Conservation (phyloP, 2,329 filamentous ascomycete species). For the Penicillium vulpinum region DNA sequence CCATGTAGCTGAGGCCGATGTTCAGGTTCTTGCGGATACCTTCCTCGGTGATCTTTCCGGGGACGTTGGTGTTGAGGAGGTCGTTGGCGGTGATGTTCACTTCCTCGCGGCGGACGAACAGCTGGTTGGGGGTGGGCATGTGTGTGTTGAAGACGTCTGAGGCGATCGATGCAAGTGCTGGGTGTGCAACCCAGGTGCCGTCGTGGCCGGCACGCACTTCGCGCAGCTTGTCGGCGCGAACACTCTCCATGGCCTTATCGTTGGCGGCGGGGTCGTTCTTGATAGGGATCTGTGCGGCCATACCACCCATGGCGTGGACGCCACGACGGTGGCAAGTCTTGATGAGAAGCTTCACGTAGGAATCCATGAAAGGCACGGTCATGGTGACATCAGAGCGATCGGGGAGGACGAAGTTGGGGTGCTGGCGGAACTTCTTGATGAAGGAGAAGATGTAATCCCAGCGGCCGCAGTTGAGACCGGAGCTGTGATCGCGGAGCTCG, state of each 20-base stretch:
- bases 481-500: slow-evolving; percentile 93
- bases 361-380: slow-evolving; percentile 97
- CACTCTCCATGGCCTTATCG: slow-evolving; percentile 88
- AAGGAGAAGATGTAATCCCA: slow-evolving; percentile 99
- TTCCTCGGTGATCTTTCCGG: slow-evolving; percentile 85
- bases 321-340: slow-evolving; percentile 96
- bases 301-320: slow-evolving; percentile 98
- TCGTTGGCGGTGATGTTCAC: slow-evolving; percentile 84
- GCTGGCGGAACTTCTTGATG: slow-evolving; percentile 99
- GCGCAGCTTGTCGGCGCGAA: slow-evolving; percentile 92
- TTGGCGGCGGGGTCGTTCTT: slow-evolving; percentile 91
- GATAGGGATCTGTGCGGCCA: slow-evolving; percentile 98
- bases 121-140: slow-evolving; percentile 98
- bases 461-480: slow-evolving; percentile 94
- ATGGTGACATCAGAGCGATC: slow-evolving; percentile 91
- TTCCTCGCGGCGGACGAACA: slow-evolving; percentile 86
- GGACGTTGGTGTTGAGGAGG: slow-evolving; percentile 96
- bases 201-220: slow-evolving; percentile 95
- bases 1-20: slow-evolving; percentile 97
- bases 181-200: slow-evolving; percentile 96
- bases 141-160: slow-evolving; percentile 94
- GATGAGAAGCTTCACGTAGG: slow-evolving; percentile 95
- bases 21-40: slow-evolving; percentile 97
- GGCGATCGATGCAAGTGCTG: slow-evolving; percentile 83
- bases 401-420: slow-evolving; percentile 87